Base-by-base conservation (phyloP, 176 grass and related monocot genomes). In the Eremochloa ophiuroides region DNA sequence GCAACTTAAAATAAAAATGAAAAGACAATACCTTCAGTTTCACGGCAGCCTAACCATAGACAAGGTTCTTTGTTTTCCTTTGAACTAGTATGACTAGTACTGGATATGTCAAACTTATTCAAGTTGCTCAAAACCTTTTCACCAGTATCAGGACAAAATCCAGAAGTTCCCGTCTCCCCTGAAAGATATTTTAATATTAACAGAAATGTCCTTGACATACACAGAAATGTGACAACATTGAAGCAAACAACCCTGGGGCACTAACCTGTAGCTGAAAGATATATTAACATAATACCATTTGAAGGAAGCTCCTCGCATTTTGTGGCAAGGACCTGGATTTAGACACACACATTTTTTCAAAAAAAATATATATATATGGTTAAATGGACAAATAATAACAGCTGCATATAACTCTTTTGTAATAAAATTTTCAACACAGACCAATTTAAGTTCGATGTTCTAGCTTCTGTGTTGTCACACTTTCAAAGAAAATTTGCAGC, bases 221-320 rank as follows among this genome's bases (percentile, higher is more conserved):
- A 27, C 8, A 4, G 29, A 6, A 56, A 79, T 75, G 59, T 31
- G 44, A 75, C 17, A 88, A 77, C 1, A 69, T 65, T 15, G 31
- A 75, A n/a, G 73, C 41, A 64, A 70, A 84, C 30, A 82, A 73
- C 26, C 22, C 28, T 74, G 6, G 14, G 68, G 31, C 66, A 76
- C 89, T 41, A 87, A 98, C 95, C 95, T 91, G 87, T 50, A 87
- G 90, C 90, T 77, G 95, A 98, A 84, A 98, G 87, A 74, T 98
- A 98, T 87, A 98, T 81, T 80, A 98, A 84, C 75, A 94, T 71
- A 48, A 98, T 87, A 75, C 92, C 88, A 50, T 98, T 93, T 18
- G 26, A 75, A 22, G 90, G 95, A 16, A 98, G 95, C 75, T 98
- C 95, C 73, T 94, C 92, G 31, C 95, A 98, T 89, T 92, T 94